Evolutionary conservation across 2,329 filamentous ascomycete genomes (phyloP), one percentile per base, ranked within the genome.

Genomic region (Truncatella angustata): DNA sequence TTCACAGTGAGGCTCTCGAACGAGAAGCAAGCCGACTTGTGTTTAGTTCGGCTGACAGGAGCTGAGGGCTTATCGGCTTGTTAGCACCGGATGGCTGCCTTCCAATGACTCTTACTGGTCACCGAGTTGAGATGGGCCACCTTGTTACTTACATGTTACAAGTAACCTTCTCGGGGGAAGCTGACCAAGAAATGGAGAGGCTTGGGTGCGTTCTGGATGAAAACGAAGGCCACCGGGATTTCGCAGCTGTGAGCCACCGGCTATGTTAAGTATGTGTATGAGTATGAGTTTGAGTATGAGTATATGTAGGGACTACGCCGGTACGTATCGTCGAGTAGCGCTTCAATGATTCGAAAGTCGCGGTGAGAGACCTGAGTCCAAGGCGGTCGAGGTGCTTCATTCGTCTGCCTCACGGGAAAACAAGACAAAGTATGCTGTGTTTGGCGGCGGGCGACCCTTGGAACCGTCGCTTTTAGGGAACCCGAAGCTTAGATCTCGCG

Each of bases 381-480:
- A 51, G 30, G 49, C 49, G 49, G 49, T 51, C 49, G 49, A 32
- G 43, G 26, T 32, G 43, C 28, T 20, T 43, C n/a, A n/a, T 35
- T 35, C 12, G 32, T 35, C 32, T 12, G 32, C 16, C 32, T 18
- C n/a, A 46, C 44, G n/a, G 32, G 23, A 18, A 49, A 30, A 35
- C n/a, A n/a, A n/a, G n/a, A n/a, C n/a, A n/a, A n/a, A n/a, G n/a
- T n/a, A 49, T 14, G 46, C 20, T 49, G 16, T 21, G 16, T 30
- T 37, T 20, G 34, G 35, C 14, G 43, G 43, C 37, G 35, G 21
- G 50, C 44, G 36, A 51, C 42, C 49, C 49, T 52, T 48, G 44
- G 26, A 50, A 26, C 23, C 47, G 36, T 36, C n/a, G n/a, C n/a
- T n/a, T 47, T 47, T 50, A 50, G 52, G 47, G 52, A 54, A 54